Evolutionary conservation across 2,329 filamentous ascomycete genomes (phyloP).

Genomic region (Alternaria arbusti): DNA sequence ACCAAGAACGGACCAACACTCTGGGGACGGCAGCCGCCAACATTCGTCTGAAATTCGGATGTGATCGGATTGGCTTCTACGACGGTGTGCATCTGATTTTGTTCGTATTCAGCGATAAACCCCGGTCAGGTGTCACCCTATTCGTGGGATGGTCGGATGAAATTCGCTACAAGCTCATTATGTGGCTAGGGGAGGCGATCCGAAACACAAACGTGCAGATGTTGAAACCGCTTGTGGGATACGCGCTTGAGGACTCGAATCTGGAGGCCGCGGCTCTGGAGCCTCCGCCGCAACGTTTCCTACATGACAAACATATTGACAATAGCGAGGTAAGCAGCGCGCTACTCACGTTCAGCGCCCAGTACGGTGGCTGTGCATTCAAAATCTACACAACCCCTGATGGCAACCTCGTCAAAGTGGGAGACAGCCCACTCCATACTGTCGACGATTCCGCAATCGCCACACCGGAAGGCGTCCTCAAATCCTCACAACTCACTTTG

Average conservation of each 20-base stretch:
- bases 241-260: neutral
- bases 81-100: neutral
- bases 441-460: neutral
- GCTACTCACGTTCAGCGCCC: neutral
- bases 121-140: neutral
- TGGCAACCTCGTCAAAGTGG: neutral
- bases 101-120: neutral
- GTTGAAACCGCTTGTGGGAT: neutral
- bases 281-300: neutral
- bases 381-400: neutral
- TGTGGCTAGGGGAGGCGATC: neutral
- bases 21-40: neutral
- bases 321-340: neutral
- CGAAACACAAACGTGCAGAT: neutral
- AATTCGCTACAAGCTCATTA: neutral
- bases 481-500: neutral
- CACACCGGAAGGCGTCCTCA: neutral
- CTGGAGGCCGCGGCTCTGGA: neutral
- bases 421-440: neutral
- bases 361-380: neutral
- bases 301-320: neutral
- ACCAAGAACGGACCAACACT: neutral
- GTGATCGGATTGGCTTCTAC: neutral
- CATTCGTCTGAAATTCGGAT: neutral
- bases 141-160: neutral